These are phyloP conservation scores for Sclerotinia borealis DNA, from an alignment of 2,329 filamentous ascomycete genomes.

Conservation along the genomic window DNA sequence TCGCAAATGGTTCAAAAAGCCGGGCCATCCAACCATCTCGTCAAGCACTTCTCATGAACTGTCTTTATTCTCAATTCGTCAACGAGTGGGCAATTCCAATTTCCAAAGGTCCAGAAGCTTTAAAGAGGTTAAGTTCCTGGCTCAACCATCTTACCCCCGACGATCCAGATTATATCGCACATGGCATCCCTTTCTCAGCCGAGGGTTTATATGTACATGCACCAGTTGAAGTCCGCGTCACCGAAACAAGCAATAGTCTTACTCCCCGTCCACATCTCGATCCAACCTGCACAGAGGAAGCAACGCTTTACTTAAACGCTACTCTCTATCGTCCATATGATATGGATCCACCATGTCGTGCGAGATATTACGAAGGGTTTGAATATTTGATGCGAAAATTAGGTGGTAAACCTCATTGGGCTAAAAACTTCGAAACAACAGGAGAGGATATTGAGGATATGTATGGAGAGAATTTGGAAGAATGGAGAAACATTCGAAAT, in stretches of 20 bases:
- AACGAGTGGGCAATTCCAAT: constrained; percentile 97
- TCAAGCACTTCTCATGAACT: constrained; percentile 87
- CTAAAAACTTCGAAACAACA: constrained; percentile 74
- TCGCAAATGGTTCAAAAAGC: constrained; percentile 61
- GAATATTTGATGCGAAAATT: constrained; percentile 86
- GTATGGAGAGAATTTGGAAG: constrained; percentile 61
- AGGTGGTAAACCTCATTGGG: constrained; percentile 81
- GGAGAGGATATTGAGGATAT: constrained; percentile 56
- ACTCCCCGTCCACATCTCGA: constrained; percentile 60
- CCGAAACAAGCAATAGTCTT: constrained; percentile 53
- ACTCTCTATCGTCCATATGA: constrained; percentile 81
- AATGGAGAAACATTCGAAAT: constrained; percentile 63
- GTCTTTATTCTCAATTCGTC: constrained; percentile 95
- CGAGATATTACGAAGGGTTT: constrained; percentile 81
- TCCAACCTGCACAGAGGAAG: constrained; percentile 59
- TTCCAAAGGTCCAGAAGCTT: constrained; percentile 76
- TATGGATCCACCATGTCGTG: constrained; percentile 67
- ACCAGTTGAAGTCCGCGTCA: constrained; percentile 86
- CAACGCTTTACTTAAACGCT: constrained; percentile 83
- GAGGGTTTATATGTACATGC: constrained; percentile 77
- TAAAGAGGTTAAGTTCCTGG: constrained; percentile 80
- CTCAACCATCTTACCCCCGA: constrained; percentile 57
- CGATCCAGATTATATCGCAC: constrained; percentile 57
- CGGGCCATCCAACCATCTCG: constrained; percentile 75
- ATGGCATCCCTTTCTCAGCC: constrained; percentile 74